phyloP scores from a whole-genome alignment of 768 basidiomycete genomes.

The Leccinum fibrillosum region DNA sequence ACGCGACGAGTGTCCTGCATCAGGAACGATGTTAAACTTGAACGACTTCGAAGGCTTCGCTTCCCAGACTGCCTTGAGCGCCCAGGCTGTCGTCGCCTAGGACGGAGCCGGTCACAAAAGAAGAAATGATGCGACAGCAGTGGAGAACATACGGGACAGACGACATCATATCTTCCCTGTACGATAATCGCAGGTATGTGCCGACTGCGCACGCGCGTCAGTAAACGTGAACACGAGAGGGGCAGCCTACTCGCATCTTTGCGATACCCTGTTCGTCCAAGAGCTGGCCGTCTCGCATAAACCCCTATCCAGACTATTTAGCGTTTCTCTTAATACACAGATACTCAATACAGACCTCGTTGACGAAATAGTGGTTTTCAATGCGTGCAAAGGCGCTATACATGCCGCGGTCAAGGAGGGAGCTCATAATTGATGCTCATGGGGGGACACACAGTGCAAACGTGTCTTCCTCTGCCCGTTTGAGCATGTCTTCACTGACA shows the following conservation, averaged over 20 bases:
- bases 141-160: conserved; percentile 66
- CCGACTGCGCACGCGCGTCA: conserved; percentile 47
- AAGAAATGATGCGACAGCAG: background rate
- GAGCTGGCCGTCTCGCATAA: conserved; percentile 86
- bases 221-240: conserved; percentile 1
- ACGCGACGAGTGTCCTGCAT: conserved; percentile 84
- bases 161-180: conserved; percentile 86
- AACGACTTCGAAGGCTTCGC: conserved; percentile 46
- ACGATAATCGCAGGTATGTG: conserved; percentile 82
- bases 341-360: conserved; percentile 47
- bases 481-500: conserved; percentile 66
- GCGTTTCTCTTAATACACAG: background rate
- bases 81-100: conserved; percentile 76
- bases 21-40: conserved; percentile 65
- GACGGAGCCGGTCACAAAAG: background rate
- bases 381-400: conserved; percentile 80
- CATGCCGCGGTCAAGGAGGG: conserved; percentile 1
- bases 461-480: conserved; percentile 64
- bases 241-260: conserved; percentile 62
- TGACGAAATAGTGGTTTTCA: conserved; percentile 90
- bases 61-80: conserved; percentile 79
- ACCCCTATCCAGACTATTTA: conserved; percentile 49
- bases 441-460: conserved; percentile 63
- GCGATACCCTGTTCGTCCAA: conserved; percentile 80
- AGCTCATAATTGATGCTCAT: conserved; percentile 3